Base-by-base conservation (phyloP, 805 yeast species). In the Kazachstania bromeliacearum region DNA sequence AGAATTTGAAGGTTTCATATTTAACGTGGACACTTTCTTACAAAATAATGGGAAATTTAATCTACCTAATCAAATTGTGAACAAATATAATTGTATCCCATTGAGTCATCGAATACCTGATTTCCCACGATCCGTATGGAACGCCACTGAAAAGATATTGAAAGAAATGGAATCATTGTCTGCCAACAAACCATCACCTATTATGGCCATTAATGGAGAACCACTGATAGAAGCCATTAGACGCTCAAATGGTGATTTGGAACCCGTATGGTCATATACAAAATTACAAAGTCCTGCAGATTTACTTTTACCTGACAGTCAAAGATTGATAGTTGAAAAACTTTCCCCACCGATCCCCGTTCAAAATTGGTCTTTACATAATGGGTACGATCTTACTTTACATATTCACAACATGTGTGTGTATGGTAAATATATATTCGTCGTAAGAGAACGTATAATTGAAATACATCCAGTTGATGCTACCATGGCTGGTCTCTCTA, bases 211-310 rank as follows among this genome's bases (percentile, higher is more conserved):
- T n/a, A n/a, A 33, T 5, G 46, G 43, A 4, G 39, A 40, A 16
- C 37, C 36, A 5, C 28, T 43, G 15, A 36, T 39, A 10, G 33
- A 35, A 16, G 15, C 21, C 10, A 31, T 37, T 17, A 27, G 28
- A 35, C 24, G 31, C n/a, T 39, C 31, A 13, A 26, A 32, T 18
- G 48, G 43, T 29, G 36, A 42, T 23, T 37, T 41, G 12, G 55
- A 51, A 35, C 56, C 56, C 3, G 46, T 45, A 4, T 48, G 51
- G 51, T 45, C 47, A 2, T 36, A 36, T 18, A 30, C 50, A 18
- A 32, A 34, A 16, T 36, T 41, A 12, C 40, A 40, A 13, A 36
- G 45, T 20, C 58, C 57, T 3, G 55, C 51, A 3, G 41, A 38
- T 14, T 25, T 37, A 21, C 36, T 53, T 2, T 30, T 53, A 21